Percentiles rank a stretch among this genome's conserved stretches.
Evolutionary conservation across 352 stramenopile genomes (phyloP).

Genomic region (Aphanomyces stellatus): DNA sequence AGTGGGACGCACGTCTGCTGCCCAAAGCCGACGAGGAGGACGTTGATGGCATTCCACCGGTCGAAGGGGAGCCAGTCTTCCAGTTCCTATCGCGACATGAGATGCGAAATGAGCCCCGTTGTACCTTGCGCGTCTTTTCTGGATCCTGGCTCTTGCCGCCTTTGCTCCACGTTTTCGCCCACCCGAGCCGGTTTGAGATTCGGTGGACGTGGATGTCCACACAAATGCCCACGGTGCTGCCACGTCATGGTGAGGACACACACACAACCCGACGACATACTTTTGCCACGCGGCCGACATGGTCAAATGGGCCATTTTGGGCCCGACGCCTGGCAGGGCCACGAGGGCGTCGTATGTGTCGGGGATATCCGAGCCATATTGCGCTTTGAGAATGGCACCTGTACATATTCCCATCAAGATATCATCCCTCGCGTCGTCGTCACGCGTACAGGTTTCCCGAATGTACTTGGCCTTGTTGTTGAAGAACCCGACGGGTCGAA

Average conservation of each 20-base stretch:
- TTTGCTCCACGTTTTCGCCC: slow-evolving; percentile 87
- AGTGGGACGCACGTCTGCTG: slow-evolving; percentile 85
- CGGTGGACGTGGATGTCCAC: slow-evolving; percentile 97
- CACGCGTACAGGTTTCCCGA: slow-evolving; percentile 43
- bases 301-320: slow-evolving; percentile 96
- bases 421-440: neutral
- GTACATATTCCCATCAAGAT: neutral
- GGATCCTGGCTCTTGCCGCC: slow-evolving; percentile 75
- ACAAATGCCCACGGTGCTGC: slow-evolving; percentile 86
- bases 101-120: neutral
- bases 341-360: slow-evolving; percentile 84
- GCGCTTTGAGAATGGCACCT: slow-evolving; percentile 36
- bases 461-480: slow-evolving; percentile 96
- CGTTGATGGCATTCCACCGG: slow-evolving; percentile 89
- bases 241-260: slow-evolving; percentile 2
- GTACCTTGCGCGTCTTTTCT: slow-evolving; percentile 85
- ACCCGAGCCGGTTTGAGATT: slow-evolving; percentile 93
- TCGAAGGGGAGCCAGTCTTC: slow-evolving; percentile 91
- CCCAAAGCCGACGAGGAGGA: slow-evolving; percentile 93
- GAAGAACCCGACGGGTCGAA: slow-evolving; percentile 92
- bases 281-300: slow-evolving; percentile 89
- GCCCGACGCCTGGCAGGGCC: slow-evolving; percentile 88
- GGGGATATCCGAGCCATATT: slow-evolving; percentile 86
- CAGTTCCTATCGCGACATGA: slow-evolving; percentile 50
- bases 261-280: slow-evolving; percentile 27